Base-by-base conservation (phyloP, 2,329 filamentous ascomycete genomes). In the Cordyceps tenuipes region DNA sequence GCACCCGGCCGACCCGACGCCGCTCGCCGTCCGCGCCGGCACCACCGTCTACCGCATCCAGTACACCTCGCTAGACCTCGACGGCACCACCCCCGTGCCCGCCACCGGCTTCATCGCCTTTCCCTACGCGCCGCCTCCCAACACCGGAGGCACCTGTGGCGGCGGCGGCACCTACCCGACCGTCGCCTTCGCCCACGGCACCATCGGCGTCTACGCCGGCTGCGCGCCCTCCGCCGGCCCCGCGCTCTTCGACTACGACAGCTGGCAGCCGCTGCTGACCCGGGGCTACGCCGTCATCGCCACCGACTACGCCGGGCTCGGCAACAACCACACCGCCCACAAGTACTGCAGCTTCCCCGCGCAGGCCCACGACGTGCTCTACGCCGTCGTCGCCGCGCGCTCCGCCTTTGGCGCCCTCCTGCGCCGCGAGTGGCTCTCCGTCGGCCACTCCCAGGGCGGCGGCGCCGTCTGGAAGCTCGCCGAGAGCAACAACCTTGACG, bases 231-330 rank as follows among this genome's bases (percentile, higher is more conserved):
- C 64, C 0, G 58, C 59, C 12, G 55, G 56, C 8, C 63, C 60
- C 1, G 50, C 21, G 2, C 47, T 64, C 4, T 63, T 58, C 34
- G 61, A 64, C 21, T 63, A 64, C n/a, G 26, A 39, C 1, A 64
- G 54, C 21, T 65, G 64, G 64, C 50, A 59, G 23, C 41, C 39
- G 12, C 53, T 62, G 3, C 19, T 64, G 2, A 21, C 52, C 17
- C 47, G 57, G 3, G 64, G 63, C 7, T 64, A 64, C 31, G 64
- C 63, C 1, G 58, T 65, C n/a, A 47, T 67, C 9, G 66, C 64
- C 7, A 65, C 66, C 3, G 66, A 67, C 43, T 67, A 62, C 47
- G 62, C 63, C 12, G 65, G 65, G 13, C 57, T 66, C 12, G 65
- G 65, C 3, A 66, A 65, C 57, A 64, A 66, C 57, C 51, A 57